Base-by-base conservation (phyloP, 2,329 filamentous ascomycete species). In the Fusarium haematococcum region DNA sequence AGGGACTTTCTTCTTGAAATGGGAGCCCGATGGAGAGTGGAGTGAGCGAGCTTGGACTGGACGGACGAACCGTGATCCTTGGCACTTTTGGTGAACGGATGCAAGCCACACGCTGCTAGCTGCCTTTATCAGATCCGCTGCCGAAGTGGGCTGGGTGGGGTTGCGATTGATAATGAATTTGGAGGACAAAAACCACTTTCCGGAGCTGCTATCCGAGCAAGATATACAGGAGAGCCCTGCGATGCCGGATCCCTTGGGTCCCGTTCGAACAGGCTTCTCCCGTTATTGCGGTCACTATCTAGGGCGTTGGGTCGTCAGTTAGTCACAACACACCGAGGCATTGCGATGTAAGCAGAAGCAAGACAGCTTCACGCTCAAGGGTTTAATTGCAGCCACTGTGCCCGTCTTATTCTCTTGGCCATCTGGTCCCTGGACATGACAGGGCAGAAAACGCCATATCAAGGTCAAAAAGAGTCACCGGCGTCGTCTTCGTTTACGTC, bases 51-150 rank as follows among this genome's bases (percentile, higher is more conserved):
- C 43, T 45, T 45, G 43, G 23, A 48, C 20, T 48, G 43, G 43
- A 43, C 66, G 33, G 33, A 63, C 48, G 45, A 65, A 72, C 64
- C 57, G 70, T 75, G 73, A 75, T 71, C 63, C 73, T 74, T 71
- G 73, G 73, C 67, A 27, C 30, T 63, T 33, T 57, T 39, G 61
- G 52, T 32, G 33, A 63, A 63, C 27, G 48, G 48, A 32, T 63
- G 48, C 61, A 64, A 64, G 62, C 61, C 62, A 64, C 61, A 73
- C 32, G 63, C 11, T 63, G 16, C 69, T 75, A 75, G 71, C 54
- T 54, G 43, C 61, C 67, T 74, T 74, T 74, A 74, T 74, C 71
- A 75, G 71, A 74, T 74, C 71, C 71, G 71, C 64, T 57, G 39
- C 23, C 32, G 48, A 62, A 60, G 61, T 58, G 48, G 68, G 11